These are phyloP conservation scores for Fraxinus albicans DNA, from an alignment of 305 asterid genomes.

Conservation along the genomic window DNA sequence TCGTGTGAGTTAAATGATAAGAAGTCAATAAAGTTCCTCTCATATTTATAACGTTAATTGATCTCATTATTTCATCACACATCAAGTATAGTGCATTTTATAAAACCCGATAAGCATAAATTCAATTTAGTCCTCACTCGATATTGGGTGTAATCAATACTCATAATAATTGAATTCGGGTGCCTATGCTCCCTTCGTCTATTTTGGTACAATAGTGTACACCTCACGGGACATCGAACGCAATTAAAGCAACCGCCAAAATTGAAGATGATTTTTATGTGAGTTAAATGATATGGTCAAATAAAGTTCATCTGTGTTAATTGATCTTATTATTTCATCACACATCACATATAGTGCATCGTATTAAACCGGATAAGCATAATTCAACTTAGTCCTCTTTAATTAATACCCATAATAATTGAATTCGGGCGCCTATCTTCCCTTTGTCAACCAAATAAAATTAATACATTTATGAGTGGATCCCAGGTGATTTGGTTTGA, in stretches of 20 bases:
- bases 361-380: not conserved
- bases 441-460: not conserved
- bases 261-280: not conserved
- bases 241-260: not conserved
- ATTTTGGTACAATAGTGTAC: not conserved
- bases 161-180: not conserved
- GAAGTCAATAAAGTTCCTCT: not conserved
- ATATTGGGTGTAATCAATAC: not conserved
- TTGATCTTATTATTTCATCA: not conserved
- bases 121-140: not conserved
- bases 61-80: not conserved
- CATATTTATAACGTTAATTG: too few relatives aligned
- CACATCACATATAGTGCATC: not conserved
- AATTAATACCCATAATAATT: not conserved
- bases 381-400: not conserved
- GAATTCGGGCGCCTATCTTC: not conserved
- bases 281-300: not conserved
- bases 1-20: not conserved
- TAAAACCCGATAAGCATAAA: too few relatives aligned
- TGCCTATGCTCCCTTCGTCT: not conserved
- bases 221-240: not conserved
- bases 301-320: not conserved
- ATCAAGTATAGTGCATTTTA: not conserved
- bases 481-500: too few relatives aligned
- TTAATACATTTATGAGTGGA: too few relatives aligned